Evolutionary conservation across 2,329 filamentous ascomycete species (phyloP).

Genomic region (Juglanconis juglandina): DNA sequence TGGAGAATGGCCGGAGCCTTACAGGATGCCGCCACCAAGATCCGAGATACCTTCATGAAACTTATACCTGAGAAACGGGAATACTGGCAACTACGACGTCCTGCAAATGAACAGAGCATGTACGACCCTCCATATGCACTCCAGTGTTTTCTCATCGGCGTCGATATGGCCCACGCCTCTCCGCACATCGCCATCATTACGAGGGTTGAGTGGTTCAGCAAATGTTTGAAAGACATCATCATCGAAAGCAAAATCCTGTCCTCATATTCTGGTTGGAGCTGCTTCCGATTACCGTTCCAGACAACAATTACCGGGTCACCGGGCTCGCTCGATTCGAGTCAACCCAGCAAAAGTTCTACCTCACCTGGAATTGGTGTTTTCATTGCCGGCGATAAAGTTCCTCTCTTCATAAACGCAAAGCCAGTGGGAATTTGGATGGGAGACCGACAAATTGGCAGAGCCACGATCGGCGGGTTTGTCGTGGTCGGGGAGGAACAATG

Average conservation of each 20-base stretch:
- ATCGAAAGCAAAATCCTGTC: background rate
- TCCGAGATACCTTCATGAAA: background rate
- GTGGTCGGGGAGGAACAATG: too few relatives aligned
- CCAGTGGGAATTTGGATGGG: too few relatives aligned
- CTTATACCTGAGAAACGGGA: background rate
- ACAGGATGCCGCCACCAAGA: background rate
- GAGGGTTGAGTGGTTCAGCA: background rate
- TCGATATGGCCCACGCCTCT: background rate
- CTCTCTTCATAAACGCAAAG: too few relatives aligned
- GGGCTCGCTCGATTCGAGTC: too few relatives aligned
- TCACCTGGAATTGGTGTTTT: too few relatives aligned
- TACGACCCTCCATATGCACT: background rate
- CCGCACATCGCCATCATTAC: background rate
- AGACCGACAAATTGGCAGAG: too few relatives aligned
- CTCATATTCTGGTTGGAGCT: background rate
- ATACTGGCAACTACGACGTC: background rate
- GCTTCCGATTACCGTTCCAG: background rate
- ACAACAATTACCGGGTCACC: too few relatives aligned
- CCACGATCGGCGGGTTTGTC: too few relatives aligned
- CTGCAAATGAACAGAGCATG: background rate
- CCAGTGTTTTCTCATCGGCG: background rate
- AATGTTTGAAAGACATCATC: background rate
- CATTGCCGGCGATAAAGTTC: too few relatives aligned
- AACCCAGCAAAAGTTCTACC: too few relatives aligned
- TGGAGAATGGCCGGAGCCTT: background rate